These are phyloP conservation scores for Teratosphaeria pseudoeucalypti DNA, from an alignment of 2,329 filamentous ascomycete genomes.

Conservation along the genomic window DNA sequence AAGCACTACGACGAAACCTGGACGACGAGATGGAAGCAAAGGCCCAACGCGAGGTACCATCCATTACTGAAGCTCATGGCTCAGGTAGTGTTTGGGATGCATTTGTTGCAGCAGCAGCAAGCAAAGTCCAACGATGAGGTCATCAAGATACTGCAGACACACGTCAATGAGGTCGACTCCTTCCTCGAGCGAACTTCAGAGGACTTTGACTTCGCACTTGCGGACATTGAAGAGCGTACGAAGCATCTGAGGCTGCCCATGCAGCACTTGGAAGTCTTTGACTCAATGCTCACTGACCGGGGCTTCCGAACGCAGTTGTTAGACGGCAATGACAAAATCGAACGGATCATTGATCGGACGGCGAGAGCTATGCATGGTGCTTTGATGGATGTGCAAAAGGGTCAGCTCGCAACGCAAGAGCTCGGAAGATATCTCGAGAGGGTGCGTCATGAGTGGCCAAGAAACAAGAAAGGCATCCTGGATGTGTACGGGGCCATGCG, in stretches of 20 bases:
- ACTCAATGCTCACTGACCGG: conserved; percentile 77
- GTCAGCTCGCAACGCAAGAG: conserved; percentile 62
- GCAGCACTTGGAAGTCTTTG: conserved; percentile 71
- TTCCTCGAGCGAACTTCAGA: conserved; percentile 80
- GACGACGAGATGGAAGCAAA: conserved; percentile 65
- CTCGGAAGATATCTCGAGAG: conserved; percentile 65
- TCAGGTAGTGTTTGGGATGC: conserved; percentile 88
- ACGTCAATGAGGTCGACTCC: conserved; percentile 88
- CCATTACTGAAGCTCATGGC: conserved; percentile 82
- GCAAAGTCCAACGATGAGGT: conserved; percentile 86
- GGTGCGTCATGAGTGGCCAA: conserved; percentile 45
- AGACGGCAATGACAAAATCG: conserved; percentile 80
- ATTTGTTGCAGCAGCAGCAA: conserved; percentile 71
- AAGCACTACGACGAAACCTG: conserved; percentile 60
- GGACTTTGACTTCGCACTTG: conserved; percentile 67
- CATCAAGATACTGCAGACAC: conserved; percentile 75
- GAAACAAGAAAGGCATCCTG: conserved; percentile 48
- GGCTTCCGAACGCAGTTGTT: conserved; percentile 73
- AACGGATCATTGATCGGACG: conserved; percentile 77
- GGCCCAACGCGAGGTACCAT: conserved; percentile 67
- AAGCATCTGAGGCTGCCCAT: conserved; percentile 73
- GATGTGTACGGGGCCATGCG: conserved; percentile 84
- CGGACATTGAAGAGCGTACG: conserved; percentile 71
- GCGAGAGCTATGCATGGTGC: conserved; percentile 65
- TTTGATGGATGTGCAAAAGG: conserved; percentile 68